phyloP scores from a whole-genome alignment of 148 eudicot genomes.

The Nepenthes gracilis region DNA sequence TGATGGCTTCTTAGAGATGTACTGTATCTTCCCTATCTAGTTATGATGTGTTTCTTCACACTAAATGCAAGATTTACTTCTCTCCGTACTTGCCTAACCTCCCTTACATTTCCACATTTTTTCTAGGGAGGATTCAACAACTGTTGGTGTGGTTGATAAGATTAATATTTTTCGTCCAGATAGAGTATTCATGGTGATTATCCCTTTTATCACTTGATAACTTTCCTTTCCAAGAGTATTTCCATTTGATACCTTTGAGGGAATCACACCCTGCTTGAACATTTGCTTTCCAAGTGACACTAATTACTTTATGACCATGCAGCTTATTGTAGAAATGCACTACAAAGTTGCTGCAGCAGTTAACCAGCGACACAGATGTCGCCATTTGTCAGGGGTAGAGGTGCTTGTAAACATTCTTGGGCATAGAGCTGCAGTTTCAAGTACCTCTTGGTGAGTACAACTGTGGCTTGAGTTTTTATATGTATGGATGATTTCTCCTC shows the following conservation, averaged over 20 bases:
- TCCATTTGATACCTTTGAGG: neutral
- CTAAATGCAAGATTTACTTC: slow-evolving; percentile 3
- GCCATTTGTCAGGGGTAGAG: slow-evolving; percentile 77
- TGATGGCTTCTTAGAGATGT: slow-evolving; percentile 90
- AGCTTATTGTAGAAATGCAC: slow-evolving; percentile 87
- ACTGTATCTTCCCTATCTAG: slow-evolving; percentile 11
- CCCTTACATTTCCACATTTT: neutral
- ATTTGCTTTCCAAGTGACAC: neutral
- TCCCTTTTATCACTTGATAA: neutral
- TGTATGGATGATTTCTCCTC: neutral
- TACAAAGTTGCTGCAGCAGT: slow-evolving; percentile 78
- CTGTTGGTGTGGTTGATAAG: slow-evolving; percentile 61
- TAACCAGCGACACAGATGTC: slow-evolving; percentile 65
- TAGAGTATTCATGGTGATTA: slow-evolving; percentile 82
- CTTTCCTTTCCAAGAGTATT: slow-evolving; percentile 1
- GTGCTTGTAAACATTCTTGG: slow-evolving; percentile 77
- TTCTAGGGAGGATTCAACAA: slow-evolving; percentile 49
- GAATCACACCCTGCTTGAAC: neutral
- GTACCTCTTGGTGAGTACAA: slow-evolving; percentile 67
- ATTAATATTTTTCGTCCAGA: slow-evolving; percentile 85
- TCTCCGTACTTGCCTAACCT: neutral
- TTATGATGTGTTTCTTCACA: slow-evolving; percentile 2
- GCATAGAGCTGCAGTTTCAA: slow-evolving; percentile 60
- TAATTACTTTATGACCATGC: slow-evolving; percentile 4
- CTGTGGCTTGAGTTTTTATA: neutral